Evolutionary conservation across 139 green algal species (phyloP), one percentile per base, ranked within the genome.

Genomic region (Gonium pectorale): DNA sequence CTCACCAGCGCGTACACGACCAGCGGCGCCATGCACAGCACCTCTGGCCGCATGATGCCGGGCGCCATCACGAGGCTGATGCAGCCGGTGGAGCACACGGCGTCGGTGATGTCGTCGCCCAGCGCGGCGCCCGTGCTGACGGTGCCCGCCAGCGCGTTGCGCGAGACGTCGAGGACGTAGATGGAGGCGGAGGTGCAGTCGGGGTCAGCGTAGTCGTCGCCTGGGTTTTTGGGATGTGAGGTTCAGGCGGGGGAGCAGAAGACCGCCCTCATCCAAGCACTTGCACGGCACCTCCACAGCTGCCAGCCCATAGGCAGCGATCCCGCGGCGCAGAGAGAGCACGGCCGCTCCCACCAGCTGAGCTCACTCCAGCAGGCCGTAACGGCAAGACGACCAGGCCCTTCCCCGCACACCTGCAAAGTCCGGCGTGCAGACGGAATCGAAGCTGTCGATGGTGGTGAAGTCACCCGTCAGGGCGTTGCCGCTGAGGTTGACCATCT

Each of bases 51-150:
- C 0, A 17, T 33, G 1, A 82, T n/a, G 29, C 75, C 75, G 3
- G 38, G 27, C 43, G 38, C 62, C 46, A 84, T 31, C 63, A 84
- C 78, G 63, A 84, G 78, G 62, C 78, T 75, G 31, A 84, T 26
- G 78, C 78, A 84, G 63, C 56, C 78, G 22, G 63, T 67, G 78
- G 78, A 84, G 62, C 78, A 84, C 11, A 84, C 27, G 33, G 78
- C 78, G 62, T 84, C 78, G 21, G 78, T 84, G 22, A 84, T 33
- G 64, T 84, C 78, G 78, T 84, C 78, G 4, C 78, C 78, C 62
- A 84, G 78, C 63, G 44, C 63, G 24, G 78, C 78, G n/a, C 63
- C 63, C 13, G 63, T 74, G 63, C 56, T 64, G 63, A 84, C 67
- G 62, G 31, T 8, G 17, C 78, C 78, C 1, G 62, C 38, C 43